These are phyloP conservation scores for Carex littledalei DNA, from an alignment of 176 grass and related monocot genomes.

Conservation along the genomic window DNA sequence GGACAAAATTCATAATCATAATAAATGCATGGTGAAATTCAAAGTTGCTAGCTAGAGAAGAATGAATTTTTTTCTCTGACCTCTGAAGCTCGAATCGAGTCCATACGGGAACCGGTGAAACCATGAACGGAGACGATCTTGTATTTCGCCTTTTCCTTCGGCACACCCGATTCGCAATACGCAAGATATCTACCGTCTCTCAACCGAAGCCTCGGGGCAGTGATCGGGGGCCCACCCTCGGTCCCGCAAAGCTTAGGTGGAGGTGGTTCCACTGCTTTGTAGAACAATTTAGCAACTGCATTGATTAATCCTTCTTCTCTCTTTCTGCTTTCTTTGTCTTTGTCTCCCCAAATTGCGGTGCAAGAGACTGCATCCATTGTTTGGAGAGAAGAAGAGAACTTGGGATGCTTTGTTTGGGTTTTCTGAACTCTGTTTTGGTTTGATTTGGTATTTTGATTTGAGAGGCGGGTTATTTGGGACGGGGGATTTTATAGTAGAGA, in stretches of 20 bases:
- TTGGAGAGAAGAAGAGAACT: neutral
- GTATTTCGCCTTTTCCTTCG: conserved; percentile 42
- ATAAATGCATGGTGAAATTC: neutral
- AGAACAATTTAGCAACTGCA: conserved; percentile 24
- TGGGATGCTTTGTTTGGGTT: neutral
- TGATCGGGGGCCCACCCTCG: conserved; percentile 57
- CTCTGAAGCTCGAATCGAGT: conserved; percentile 33
- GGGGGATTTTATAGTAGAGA: conserved; percentile 11
- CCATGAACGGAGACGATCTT: conserved; percentile 62
- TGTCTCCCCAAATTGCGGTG: conserved; percentile 20
- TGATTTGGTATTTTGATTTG: neutral
- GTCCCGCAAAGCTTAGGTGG: conserved; percentile 45
- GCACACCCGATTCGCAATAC: conserved; percentile 57
- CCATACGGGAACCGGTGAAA: conserved; percentile 47
- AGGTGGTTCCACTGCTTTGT: conserved; percentile 44
- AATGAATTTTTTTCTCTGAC: conserved; percentile 7
- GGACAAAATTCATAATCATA: neutral
- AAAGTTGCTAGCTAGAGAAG: neutral
- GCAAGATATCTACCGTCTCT: conserved; percentile 62
- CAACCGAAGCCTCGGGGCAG: conserved; percentile 43
- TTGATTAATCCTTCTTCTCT: conserved; percentile 15
- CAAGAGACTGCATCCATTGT: conserved; percentile 1
- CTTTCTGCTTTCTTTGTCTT: conserved; percentile 1
- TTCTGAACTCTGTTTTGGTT: neutral
- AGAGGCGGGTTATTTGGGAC: neutral